phyloP scores from a whole-genome alignment of 106 monocot species.

The Allium sativum region DNA sequence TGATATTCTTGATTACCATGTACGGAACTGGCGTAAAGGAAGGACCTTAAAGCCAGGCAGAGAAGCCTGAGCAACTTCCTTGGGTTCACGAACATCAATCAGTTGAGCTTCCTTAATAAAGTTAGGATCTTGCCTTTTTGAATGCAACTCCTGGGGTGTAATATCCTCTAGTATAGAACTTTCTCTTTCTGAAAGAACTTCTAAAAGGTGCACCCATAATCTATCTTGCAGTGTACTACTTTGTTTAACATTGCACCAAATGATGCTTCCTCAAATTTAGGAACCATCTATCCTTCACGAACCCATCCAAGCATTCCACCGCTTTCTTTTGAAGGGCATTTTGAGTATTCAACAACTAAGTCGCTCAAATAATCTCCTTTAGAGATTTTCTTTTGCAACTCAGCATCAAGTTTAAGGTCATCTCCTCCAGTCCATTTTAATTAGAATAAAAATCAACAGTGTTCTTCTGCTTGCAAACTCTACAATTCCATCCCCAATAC shows the following conservation, averaged over 20 bases:
- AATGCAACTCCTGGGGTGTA: slow-evolving; percentile 65
- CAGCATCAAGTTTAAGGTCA: too few relatives aligned
- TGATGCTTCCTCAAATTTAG: slow-evolving; percentile 91
- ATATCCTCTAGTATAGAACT: slow-evolving; percentile 57
- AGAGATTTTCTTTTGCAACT: too few relatives aligned
- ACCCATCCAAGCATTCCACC: slow-evolving; percentile 98
- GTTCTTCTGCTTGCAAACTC: too few relatives aligned
- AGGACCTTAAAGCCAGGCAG: slow-evolving; percentile 85
- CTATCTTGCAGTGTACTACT: slow-evolving; percentile 86
- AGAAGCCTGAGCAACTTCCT: slow-evolving; percentile 84
- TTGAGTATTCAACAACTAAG: slow-evolving; percentile 71
- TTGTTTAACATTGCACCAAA: slow-evolving; percentile 86
- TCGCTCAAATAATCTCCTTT: slow-evolving; percentile 90
- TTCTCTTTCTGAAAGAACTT: slow-evolving; percentile 94
- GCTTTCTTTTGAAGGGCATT: slow-evolving; percentile 90
- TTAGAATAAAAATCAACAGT: too few relatives aligned
- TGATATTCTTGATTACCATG: slow-evolving; percentile 74
- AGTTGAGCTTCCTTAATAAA: slow-evolving; percentile 86
- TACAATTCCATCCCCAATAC: too few relatives aligned
- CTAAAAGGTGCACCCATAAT: slow-evolving; percentile 90
- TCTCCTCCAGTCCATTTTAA: too few relatives aligned
- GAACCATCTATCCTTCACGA: slow-evolving; percentile 83
- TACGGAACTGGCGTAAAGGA: slow-evolving; percentile 83
- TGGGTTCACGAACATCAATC: slow-evolving; percentile 95
- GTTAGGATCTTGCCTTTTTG: slow-evolving; percentile 78